Percentiles rank a stretch among this genome's conserved stretches.
phyloP scores from a whole-genome alignment of 2,329 filamentous ascomycete species.

The Cadophora gregata region DNA sequence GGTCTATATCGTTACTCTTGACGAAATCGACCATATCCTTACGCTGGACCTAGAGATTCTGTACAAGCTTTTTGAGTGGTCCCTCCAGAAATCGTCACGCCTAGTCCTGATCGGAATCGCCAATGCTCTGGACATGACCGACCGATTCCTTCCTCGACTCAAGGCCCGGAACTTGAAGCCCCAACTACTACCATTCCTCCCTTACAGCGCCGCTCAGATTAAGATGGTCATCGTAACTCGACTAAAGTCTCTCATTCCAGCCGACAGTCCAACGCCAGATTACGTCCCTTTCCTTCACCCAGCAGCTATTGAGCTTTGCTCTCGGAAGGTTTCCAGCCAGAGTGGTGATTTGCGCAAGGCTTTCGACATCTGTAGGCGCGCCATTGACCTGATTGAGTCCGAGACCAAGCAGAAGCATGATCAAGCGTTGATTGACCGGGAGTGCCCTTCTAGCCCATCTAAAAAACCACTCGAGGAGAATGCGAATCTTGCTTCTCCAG shows the following conservation, averaged over 20 bases:
- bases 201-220: constrained; percentile 88
- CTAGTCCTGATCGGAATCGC: constrained; percentile 91
- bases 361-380: constrained; percentile 90
- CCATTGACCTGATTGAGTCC: constrained; percentile 85
- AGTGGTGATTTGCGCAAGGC: constrained; percentile 94
- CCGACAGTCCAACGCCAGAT: constrained; percentile 56
- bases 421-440: constrained; percentile 62
- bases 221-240: constrained; percentile 85
- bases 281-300: constrained; percentile 91
- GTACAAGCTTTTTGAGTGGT: constrained; percentile 97
- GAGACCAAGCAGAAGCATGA: constrained; percentile 80
- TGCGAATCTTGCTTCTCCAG: constrained; percentile 70
- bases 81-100: constrained; percentile 78
- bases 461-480: constrained; percentile 84
- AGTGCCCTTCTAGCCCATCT: constrained; percentile 74
- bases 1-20: constrained; percentile 83
- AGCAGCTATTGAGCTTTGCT: constrained; percentile 89
- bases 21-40: constrained; percentile 94
- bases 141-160: constrained; percentile 90
- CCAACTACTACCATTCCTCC: constrained; percentile 86
- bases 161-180: constrained; percentile 94
- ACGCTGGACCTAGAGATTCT: constrained; percentile 87
- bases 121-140: constrained; percentile 93
- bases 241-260: constrained; percentile 74
- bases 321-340: constrained; percentile 92